These are phyloP conservation scores for Thalassiosira hispida DNA, from an alignment of 352 stramenopile species.

Conservation along the genomic window DNA sequence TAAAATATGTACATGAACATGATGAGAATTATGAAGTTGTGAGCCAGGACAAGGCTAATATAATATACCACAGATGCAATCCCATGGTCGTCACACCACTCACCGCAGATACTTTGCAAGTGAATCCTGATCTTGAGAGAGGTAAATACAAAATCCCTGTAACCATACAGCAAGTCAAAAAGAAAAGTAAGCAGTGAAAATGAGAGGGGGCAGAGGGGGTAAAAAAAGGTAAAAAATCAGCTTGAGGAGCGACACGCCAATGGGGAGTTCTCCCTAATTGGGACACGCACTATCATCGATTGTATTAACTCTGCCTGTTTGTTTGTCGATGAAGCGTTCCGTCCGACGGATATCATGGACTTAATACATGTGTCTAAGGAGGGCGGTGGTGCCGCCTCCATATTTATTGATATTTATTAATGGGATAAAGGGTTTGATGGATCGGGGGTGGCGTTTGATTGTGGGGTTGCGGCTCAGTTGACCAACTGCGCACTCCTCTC, in stretches of 20 bases:
- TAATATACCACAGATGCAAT: no score
- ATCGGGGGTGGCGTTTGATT: neutral
- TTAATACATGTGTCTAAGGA: slow-evolving; percentile 38
- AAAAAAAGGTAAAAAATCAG: neutral
- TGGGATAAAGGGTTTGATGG: neutral
- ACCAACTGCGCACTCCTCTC: no score
- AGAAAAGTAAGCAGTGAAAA: neutral
- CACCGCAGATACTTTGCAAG: neutral
- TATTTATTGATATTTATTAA: neutral
- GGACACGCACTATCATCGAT: slow-evolving; percentile 25
- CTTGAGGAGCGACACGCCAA: neutral
- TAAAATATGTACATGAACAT: neutral
- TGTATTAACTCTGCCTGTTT: slow-evolving; percentile 11
- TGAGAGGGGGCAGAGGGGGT: neutral
- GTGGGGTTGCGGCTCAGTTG: no score
- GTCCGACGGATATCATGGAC: slow-evolving; percentile 16
- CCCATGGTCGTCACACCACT: no score
- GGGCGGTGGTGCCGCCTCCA: slow-evolving; percentile 4
- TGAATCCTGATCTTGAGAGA: slow-evolving; percentile 10
- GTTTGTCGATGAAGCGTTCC: slow-evolving; percentile 13
- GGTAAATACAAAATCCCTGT: slow-evolving; percentile 26
- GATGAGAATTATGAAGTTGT: neutral
- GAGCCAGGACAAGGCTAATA: no score
- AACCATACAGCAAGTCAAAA: neutral
- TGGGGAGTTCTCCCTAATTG: slow-evolving; percentile 13